Percentiles rank a stretch among this genome's conserved stretches.
These are phyloP conservation scores for Mycena maculata DNA, from an alignment of 768 basidiomycete genomes.

Conservation along the genomic window DNA sequence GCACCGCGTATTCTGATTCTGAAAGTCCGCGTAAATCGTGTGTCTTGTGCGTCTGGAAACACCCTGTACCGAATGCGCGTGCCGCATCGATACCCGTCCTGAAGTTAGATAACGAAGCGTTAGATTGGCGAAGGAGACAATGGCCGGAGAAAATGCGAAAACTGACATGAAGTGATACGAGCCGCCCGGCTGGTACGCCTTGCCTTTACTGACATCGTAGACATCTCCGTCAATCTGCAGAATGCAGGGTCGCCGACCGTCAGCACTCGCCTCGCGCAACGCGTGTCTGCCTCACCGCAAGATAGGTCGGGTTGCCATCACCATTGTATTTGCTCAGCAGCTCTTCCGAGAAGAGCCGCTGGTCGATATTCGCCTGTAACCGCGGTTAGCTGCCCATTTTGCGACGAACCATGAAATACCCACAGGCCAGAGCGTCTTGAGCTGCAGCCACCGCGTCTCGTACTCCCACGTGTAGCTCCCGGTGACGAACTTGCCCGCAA, in stretches of 20 bases:
- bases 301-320: slow-evolving; percentile 75
- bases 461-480: slow-evolving; percentile 91
- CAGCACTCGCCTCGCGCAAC: slow-evolving; percentile 6
- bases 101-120: slow-evolving; percentile 35
- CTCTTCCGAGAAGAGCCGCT: slow-evolving; percentile 80
- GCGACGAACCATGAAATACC: slow-evolving; percentile 32
- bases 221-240: slow-evolving; percentile 91
- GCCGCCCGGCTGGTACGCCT: slow-evolving; percentile 90
- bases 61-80: slow-evolving; percentile 92
- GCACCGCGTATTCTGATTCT: slow-evolving; percentile 78
- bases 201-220: slow-evolving; percentile 87
- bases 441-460: slow-evolving; percentile 68
- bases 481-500: slow-evolving; percentile 86
- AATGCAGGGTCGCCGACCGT: slow-evolving; percentile 29
- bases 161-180: slow-evolving; percentile 80
- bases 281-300: slow-evolving; percentile 71
- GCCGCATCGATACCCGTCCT: slow-evolving; percentile 91
- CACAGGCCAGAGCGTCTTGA: slow-evolving; percentile 76
- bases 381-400: not conserved
- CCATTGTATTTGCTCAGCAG: slow-evolving; percentile 80
- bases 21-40: slow-evolving; percentile 89
- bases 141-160: slow-evolving; percentile 22
- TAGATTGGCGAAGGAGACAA: slow-evolving; percentile 6
- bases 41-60: slow-evolving; percentile 90
- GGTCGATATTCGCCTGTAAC: slow-evolving; percentile 55